Base-by-base conservation (phyloP, 495 filamentous ascomycete species). In the Daldinia vernicosa region DNA sequence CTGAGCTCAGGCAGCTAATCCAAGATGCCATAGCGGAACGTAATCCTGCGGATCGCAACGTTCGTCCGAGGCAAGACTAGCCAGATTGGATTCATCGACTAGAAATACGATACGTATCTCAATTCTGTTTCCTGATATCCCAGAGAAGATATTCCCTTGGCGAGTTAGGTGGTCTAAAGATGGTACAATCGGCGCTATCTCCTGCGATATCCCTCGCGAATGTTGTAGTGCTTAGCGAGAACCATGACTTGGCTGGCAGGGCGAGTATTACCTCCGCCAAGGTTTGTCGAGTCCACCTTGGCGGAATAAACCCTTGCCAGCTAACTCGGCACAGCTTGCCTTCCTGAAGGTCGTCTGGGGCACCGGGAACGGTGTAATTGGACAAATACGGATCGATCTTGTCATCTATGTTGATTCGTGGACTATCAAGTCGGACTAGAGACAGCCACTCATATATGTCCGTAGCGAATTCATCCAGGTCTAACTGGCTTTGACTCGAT, bases 381-480 rank as follows among this genome's bases (percentile, higher is more conserved):
- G 89, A 89, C 12, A 99, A 82, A 72, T 91, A 95, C 0, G 93
- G 83, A 76, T 98, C 93, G 52, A 97, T 86, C 15, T 82, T 79
- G 76, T 97, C 93, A n/a, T 80, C 78, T 12, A 78, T 79, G 15
- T 79, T 78, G 6, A 98, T 77, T 28, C 94, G 87, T n/a, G 91
- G 89, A 24, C 93, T 96, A 14, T 84, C 77, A 2, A 95, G 85
- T 12, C 87, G 84, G 11, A 92, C 81, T 59, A 99, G 82, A 26
- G 90, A 90, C 2, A 98, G 80, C 93, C 94, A 99, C 79, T 99
- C 95, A 28, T 92, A 89, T 11, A 92, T 72, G 14, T 90, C 87
- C 2, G 86, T 84, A 30, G 88, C 86, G 70, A 85, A 86, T 15
- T 90, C 85, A 66, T 89, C 84, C 7, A 92, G 77, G 5, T 87